Percentiles rank a stretch among this genome's conserved stretches.
Conservation (phyloP, 1,284 basidiomycete species). For the Singerocomus inundabilis region DNA sequence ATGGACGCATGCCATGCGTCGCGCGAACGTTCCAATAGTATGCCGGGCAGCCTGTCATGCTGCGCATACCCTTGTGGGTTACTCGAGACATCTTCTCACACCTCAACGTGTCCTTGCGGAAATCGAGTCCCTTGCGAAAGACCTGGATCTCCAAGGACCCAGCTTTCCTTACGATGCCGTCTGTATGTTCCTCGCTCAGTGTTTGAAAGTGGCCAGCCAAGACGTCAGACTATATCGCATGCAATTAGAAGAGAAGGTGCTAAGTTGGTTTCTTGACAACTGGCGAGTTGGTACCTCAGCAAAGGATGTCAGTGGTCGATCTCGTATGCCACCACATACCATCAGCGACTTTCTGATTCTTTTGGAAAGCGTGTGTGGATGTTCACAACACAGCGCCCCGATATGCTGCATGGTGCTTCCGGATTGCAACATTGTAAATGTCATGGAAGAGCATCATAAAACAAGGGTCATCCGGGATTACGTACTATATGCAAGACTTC, state of each 20-base stretch:
- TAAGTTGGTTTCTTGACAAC: slow-evolving; percentile 77
- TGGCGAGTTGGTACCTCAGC: slow-evolving; percentile 57
- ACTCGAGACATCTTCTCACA: slow-evolving; percentile 46
- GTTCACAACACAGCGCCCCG: slow-evolving; percentile 47
- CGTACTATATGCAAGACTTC: slow-evolving; percentile 62
- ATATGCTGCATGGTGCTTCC: slow-evolving; percentile 56
- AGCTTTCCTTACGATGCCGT: slow-evolving; percentile 82
- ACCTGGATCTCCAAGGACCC: slow-evolving; percentile 87
- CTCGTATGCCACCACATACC: slow-evolving; percentile 49
- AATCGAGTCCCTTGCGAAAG: slow-evolving; percentile 73
- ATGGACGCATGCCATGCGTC: slow-evolving; percentile 81
- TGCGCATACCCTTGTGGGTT: slow-evolving; percentile 55
- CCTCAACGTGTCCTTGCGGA: slow-evolving; percentile 59
- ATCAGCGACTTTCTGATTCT: slow-evolving; percentile 63
- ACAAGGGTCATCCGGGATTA: slow-evolving; percentile 67
- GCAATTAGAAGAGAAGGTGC: slow-evolving; percentile 79
- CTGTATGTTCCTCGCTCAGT: slow-evolving; percentile 72
- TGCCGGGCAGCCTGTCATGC: slow-evolving; percentile 82
- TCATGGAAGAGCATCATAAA: slow-evolving; percentile 55
- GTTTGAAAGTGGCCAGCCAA: slow-evolving; percentile 65
- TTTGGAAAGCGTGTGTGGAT: slow-evolving; percentile 59
- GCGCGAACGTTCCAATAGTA: slow-evolving; percentile 59
- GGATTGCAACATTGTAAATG: slow-evolving; percentile 61
- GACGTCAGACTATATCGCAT: slow-evolving; percentile 80
- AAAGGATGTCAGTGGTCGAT: slow-evolving; percentile 36